Conservation (phyloP, 768 basidiomycete species). For the Chlorophyllum brunneum region DNA sequence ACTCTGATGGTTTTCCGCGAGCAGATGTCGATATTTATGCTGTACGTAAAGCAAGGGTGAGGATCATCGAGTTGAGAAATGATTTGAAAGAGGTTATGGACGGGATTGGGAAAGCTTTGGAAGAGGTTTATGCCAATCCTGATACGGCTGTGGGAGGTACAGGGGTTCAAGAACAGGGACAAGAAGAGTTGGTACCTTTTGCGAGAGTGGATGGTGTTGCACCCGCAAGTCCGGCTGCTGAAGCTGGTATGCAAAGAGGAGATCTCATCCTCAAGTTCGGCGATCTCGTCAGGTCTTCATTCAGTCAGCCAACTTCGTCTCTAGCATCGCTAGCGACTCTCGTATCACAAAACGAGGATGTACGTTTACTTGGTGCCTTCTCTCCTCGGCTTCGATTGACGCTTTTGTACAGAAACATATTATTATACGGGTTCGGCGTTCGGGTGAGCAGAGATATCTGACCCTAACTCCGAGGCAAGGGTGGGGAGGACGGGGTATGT, state of each 20-base stretch:
- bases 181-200: constrained; percentile 44
- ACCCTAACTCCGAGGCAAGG: constrained; percentile 65
- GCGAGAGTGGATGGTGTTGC: constrained; percentile 82
- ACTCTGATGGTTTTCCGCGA: constrained; percentile 85
- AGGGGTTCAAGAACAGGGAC: not conserved
- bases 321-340: constrained; percentile 68
- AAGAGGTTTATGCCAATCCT: constrained; percentile 51
- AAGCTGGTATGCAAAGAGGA: constrained; percentile 67
- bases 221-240: constrained; percentile 75
- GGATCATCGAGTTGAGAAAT: constrained; percentile 79
- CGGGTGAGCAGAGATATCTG: constrained; percentile 40
- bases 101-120: constrained; percentile 62
- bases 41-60: constrained; percentile 68
- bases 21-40: constrained; percentile 83
- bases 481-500: constrained; percentile 85
- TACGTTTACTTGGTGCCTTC: constrained; percentile 30
- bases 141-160: constrained; percentile 8
- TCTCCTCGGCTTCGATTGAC: not conserved
- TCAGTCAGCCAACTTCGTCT: constrained; percentile 37
- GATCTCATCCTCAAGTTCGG: constrained; percentile 79
- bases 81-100: constrained; percentile 67
- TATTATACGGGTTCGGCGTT: constrained; percentile 53
- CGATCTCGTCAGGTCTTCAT: constrained; percentile 47
- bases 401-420: constrained; percentile 47
- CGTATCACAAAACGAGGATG: constrained; percentile 79